These are phyloP conservation scores for Fusarium sublunatum DNA, from an alignment of 2,329 filamentous ascomycete species.

Conservation along the genomic window DNA sequence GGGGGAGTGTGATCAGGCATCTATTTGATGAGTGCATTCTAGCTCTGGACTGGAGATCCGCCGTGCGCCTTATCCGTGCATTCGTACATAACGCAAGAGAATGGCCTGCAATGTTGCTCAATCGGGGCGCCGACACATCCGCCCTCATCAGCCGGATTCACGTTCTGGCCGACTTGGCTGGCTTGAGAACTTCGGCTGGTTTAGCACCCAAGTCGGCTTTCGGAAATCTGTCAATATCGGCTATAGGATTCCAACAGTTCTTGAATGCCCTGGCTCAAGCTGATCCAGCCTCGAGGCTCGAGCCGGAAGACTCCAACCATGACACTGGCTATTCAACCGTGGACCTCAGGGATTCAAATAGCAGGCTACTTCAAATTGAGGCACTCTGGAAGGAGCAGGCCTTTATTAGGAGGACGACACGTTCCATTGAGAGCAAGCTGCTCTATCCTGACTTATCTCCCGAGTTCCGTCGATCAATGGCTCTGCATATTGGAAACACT, in stretches of 20 bases:
- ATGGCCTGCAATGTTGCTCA: constrained; percentile 44
- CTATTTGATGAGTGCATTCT: constrained; percentile 57
- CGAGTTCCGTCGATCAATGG: constrained; percentile 48
- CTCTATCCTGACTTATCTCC: constrained; percentile 47
- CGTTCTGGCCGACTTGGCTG: constrained; percentile 54
- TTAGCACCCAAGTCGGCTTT: constrained; percentile 30
- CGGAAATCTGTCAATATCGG: constrained; percentile 45
- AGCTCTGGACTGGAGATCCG: constrained; percentile 55
- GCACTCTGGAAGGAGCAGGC: constrained; percentile 50
- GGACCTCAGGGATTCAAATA: constrained; percentile 29
- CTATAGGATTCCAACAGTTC: constrained; percentile 35
- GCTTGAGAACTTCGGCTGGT: constrained; percentile 35
- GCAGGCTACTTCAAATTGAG: constrained; percentile 50
- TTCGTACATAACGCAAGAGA: constrained; percentile 43
- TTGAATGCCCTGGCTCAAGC: constrained; percentile 37
- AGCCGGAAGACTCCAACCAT: background rate
- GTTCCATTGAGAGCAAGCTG: constrained; percentile 52
- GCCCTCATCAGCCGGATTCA: constrained; percentile 50
- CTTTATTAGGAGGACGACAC: constrained; percentile 44
- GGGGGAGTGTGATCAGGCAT: constrained; percentile 49
- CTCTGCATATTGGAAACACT: constrained; percentile 41
- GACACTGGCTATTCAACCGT: background rate
- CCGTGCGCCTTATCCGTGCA: constrained; percentile 48
- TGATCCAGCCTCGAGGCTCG: constrained; percentile 22
- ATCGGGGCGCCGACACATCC: constrained; percentile 33